Evolutionary conservation across 306 rosid genomes (phyloP).

Genomic region (Pachyrhizus erosus): DNA sequence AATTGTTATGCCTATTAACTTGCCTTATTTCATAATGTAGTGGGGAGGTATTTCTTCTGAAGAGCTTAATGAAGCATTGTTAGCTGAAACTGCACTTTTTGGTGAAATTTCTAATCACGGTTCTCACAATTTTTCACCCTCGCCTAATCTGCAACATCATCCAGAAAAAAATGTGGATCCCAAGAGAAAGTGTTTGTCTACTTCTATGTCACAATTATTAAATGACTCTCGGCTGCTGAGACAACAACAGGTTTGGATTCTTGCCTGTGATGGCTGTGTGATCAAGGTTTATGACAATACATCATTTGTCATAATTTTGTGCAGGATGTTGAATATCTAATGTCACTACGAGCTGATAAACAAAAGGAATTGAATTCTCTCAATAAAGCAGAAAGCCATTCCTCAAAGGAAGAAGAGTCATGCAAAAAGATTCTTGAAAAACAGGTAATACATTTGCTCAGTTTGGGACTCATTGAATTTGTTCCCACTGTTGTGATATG

Average conservation of each 20-base stretch:
- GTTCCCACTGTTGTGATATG: constrained; percentile 4
- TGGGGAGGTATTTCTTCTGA: constrained; percentile 73
- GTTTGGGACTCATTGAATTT: neutral
- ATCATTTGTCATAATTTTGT: neutral
- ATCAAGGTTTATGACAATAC: constrained; percentile 22
- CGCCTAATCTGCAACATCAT: constrained; percentile 49
- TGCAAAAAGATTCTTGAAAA: constrained; percentile 39
- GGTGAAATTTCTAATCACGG: constrained; percentile 46
- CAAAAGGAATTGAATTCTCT: constrained; percentile 53
- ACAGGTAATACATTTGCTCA: constrained; percentile 33
- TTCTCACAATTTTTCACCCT: constrained; percentile 40
- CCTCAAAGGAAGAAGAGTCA: constrained; percentile 49
- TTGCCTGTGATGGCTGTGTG: constrained; percentile 2
- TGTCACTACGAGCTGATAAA: constrained; percentile 58
- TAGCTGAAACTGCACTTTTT: constrained; percentile 70
- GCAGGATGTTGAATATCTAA: constrained; percentile 65
- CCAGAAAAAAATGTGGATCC: constrained; percentile 47
- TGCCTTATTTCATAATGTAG: constrained; percentile 55
- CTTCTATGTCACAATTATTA: constrained; percentile 42
- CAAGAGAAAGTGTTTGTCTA: constrained; percentile 29
- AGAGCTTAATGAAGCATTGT: constrained; percentile 74
- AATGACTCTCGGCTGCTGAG: constrained; percentile 51
- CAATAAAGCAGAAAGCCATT: constrained; percentile 50
- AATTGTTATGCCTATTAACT: constrained; percentile 35
- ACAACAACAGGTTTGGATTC: constrained; percentile 71